Conservation (phyloP, 1,284 basidiomycete species). For the Lentinula novae-zelandiae region DNA sequence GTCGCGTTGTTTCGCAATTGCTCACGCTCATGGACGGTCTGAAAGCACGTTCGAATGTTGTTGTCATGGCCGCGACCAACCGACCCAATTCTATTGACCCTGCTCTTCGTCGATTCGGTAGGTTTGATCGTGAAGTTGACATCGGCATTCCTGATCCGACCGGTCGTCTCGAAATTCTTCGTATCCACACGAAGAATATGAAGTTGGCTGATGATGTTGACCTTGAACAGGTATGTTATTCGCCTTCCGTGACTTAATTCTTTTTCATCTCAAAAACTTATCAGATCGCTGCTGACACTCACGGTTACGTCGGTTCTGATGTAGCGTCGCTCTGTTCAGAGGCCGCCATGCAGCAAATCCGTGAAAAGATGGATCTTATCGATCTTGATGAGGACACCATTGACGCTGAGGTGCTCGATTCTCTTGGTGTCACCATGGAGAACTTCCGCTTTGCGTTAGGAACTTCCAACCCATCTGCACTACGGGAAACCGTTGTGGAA, state of each 20-base stretch:
- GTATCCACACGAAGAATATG: constrained; percentile 99
- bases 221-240: constrained; percentile 74
- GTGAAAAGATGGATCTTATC: constrained; percentile 97
- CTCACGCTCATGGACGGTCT: constrained; percentile 99
- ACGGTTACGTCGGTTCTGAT: constrained; percentile 99
- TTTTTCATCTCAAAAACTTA: constrained; percentile 6
- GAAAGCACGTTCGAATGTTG: constrained; percentile 97
- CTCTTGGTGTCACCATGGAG: constrained; percentile 95
- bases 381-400: constrained; percentile 94
- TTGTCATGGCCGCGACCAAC: constrained; percentile 99
- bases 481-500: constrained; percentile 95
- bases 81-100: constrained; percentile 99
- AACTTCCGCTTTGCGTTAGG: constrained; percentile 98
- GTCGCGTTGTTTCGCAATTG: constrained; percentile 97
- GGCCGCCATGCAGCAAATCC: constrained; percentile 98
- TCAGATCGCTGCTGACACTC: constrained; percentile 96
- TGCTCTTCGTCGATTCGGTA: constrained; percentile 95
- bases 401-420: constrained; percentile 95
- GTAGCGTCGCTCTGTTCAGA: constrained; percentile 95
- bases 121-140: constrained; percentile 99
- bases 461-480: constrained; percentile 93
- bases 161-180: constrained; percentile 95
- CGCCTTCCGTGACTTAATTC: background rate
- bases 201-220: constrained; percentile 98
- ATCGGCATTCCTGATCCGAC: constrained; percentile 99